A percentile compares a stretch with the other conserved stretches of the same genome.
These are phyloP conservation scores for Cryptomeria japonica DNA, from an alignment of 75 land plant genomes.

Conservation along the genomic window DNA sequence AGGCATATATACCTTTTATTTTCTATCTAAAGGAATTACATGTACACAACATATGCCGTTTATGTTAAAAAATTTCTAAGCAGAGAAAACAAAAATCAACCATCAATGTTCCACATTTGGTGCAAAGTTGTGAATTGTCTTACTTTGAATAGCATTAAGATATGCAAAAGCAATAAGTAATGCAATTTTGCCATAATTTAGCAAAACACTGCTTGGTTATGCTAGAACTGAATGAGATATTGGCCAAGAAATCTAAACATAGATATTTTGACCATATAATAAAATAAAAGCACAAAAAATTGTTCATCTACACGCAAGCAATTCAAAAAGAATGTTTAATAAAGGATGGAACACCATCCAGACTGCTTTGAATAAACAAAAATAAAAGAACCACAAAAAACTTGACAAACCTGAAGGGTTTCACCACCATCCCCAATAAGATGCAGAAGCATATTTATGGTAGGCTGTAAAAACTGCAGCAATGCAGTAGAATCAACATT, in stretches of 20 bases:
- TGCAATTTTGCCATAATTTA: not conserved
- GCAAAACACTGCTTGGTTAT: not conserved
- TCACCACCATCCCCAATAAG: slow-evolving; percentile 98
- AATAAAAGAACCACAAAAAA: slow-evolving; percentile 7
- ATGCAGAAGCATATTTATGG: slow-evolving; percentile 95
- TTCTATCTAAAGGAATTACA: not conserved
- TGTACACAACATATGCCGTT: not conserved
- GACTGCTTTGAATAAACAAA: not conserved
- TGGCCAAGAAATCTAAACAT: not conserved
- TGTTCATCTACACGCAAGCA: not conserved
- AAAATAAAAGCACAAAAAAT: not conserved
- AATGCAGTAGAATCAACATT: slow-evolving; percentile 95
- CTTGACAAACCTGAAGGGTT: slow-evolving; percentile 83
- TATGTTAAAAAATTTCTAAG: not conserved
- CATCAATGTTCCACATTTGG: not conserved
- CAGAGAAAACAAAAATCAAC: not conserved
- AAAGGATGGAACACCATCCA: not conserved
- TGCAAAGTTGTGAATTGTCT: not conserved
- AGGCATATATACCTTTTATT: not conserved
- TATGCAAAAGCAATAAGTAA: not conserved
- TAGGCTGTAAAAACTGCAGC: slow-evolving; percentile 95
- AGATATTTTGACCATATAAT: not conserved
- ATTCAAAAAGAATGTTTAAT: not conserved
- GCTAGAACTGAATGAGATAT: slow-evolving; percentile 2
- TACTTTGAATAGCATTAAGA: not conserved